phyloP scores from a whole-genome alignment of 73 alveolate genomes.

The Effrenium voratum region DNA sequence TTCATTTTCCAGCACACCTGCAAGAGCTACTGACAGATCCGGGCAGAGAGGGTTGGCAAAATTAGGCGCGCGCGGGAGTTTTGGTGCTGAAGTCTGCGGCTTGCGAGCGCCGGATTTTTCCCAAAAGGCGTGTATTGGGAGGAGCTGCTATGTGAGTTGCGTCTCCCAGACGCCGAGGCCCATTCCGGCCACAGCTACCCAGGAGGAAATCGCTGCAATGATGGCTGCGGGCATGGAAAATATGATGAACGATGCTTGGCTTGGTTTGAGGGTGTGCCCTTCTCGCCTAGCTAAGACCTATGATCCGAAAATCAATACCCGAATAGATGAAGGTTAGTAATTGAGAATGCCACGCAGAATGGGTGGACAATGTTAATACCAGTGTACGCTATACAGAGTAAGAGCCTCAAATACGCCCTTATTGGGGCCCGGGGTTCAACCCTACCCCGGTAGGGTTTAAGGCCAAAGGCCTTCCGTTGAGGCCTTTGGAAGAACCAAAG shows the following conservation, averaged over 20 bases:
- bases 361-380: no score
- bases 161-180: not conserved
- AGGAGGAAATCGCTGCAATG: slow-evolving; percentile 22
- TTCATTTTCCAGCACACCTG: not conserved
- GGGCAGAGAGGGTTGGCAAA: not conserved
- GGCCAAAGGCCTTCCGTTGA: no score
- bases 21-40: not conserved
- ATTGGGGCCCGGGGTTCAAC: no score
- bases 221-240: slow-evolving; percentile 25
- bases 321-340: no score
- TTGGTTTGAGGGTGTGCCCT: no score
- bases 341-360: no score
- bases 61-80: not conserved
- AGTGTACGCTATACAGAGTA: no score
- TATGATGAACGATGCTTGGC: slow-evolving; percentile 62
- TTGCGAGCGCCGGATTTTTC: not conserved
- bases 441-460: no score
- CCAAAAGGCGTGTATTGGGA: not conserved
- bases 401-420: no score
- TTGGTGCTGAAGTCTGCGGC: not conserved
- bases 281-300: no score
- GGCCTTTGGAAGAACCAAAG: no score
- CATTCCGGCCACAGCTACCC: not conserved
- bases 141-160: not conserved
- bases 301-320: no score